Conservation (phyloP, 805 yeast species). For the Saccharomycopsis fibuligera region DNA sequence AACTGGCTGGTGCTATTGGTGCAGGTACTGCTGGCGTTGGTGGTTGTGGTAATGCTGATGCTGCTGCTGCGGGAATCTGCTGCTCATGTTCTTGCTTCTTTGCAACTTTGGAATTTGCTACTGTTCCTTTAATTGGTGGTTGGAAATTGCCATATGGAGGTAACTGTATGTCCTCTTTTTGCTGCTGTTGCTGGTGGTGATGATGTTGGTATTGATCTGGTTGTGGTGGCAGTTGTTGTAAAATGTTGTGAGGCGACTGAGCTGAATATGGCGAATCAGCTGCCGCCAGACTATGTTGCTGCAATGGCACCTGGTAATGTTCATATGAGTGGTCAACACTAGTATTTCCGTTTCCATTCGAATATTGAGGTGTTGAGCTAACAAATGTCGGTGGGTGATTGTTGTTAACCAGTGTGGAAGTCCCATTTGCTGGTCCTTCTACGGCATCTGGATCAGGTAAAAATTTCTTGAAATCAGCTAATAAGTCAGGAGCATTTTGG, state of each 20-base stretch:
- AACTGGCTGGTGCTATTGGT: background rate
- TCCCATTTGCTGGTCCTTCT: conserved; percentile 82
- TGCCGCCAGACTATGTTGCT: conserved; percentile 24
- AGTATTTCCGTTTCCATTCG: too few species aligned
- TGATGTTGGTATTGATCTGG: too few species aligned
- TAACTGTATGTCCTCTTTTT: background rate
- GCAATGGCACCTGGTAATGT: too few species aligned
- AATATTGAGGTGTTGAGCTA: conserved; percentile 32
- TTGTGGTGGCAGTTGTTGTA: too few species aligned
- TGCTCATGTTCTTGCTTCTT: too few species aligned
- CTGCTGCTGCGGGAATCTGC: background rate
- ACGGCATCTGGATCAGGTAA: conserved; percentile 57
- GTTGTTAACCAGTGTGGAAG: conserved; percentile 22
- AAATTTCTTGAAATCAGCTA: conserved; percentile 92
- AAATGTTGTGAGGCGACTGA: too few species aligned
- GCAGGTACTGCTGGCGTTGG: too few species aligned
- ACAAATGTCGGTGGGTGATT: too few species aligned
- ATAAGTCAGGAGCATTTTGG: conserved; percentile 87
- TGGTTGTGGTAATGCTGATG: background rate
- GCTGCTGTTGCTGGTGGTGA: background rate
- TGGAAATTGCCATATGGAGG: conserved; percentile 9
- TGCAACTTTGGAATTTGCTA: too few species aligned
- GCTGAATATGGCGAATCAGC: too few species aligned
- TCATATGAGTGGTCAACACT: too few species aligned
- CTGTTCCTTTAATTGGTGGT: background rate